Evolutionary conservation across 495 filamentous ascomycete species (phyloP).

Genomic region (Penicillium chermesinum): DNA sequence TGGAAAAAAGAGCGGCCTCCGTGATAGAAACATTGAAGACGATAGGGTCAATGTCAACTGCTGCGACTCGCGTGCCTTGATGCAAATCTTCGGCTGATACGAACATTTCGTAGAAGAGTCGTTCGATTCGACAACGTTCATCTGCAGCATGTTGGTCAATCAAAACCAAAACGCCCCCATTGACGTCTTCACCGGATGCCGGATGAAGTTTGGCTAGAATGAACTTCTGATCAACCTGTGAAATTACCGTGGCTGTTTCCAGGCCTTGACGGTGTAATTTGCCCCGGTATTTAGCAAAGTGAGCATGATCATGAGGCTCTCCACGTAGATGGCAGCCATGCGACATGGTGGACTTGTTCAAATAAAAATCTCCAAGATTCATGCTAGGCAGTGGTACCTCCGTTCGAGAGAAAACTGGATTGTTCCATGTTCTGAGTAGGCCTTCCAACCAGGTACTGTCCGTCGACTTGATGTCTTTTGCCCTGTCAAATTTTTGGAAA

Average conservation of each 20-base stretch:
- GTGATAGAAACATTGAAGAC: slow-evolving; percentile 54
- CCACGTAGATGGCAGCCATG: slow-evolving; percentile 12
- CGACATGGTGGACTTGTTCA: background rate
- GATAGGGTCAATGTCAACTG: slow-evolving; percentile 47
- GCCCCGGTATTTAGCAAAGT: slow-evolving; percentile 34
- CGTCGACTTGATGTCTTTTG: background rate
- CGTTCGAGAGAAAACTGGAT: slow-evolving; percentile 54
- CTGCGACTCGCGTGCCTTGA: slow-evolving; percentile 14
- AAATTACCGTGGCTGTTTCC: slow-evolving; percentile 58
- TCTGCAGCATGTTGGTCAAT: slow-evolving; percentile 96
- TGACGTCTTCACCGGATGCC: background rate
- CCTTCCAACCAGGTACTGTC: slow-evolving; percentile 34
- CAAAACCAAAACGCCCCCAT: slow-evolving; percentile 53
- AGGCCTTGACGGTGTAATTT: slow-evolving; percentile 66
- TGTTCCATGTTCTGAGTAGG: slow-evolving; percentile 49
- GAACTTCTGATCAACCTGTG: slow-evolving; percentile 87
- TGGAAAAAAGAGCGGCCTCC: slow-evolving; percentile 54
- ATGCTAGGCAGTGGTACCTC: slow-evolving; percentile 45
- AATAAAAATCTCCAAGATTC: slow-evolving; percentile 8
- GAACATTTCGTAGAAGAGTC: slow-evolving; percentile 51
- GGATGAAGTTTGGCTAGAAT: slow-evolving; percentile 60
- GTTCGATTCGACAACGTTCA: slow-evolving; percentile 79
- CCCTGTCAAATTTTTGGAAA: background rate
- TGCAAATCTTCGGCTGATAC: background rate
- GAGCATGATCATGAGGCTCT: slow-evolving; percentile 9